Evolutionary conservation across 1,139 yeast species (phyloP).

Genomic region (Maudiozyma humilis): DNA sequence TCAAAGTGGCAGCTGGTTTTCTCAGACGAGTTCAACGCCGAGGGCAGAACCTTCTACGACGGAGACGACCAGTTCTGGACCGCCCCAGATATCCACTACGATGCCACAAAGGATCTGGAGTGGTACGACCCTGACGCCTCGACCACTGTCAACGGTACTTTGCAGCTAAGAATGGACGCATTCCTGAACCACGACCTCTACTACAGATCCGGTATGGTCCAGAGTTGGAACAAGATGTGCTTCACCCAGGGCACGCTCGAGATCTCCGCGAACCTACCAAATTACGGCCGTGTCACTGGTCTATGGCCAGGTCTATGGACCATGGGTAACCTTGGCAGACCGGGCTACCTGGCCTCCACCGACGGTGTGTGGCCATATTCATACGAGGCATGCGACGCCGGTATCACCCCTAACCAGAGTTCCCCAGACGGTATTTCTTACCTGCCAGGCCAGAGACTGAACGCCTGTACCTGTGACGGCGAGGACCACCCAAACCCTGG

Average conservation of each 20-base stretch:
- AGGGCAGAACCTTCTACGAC: slow-evolving; percentile 72
- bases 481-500: slow-evolving; percentile 77
- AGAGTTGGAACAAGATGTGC: slow-evolving; percentile 76
- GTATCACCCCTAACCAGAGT: slow-evolving; percentile 80
- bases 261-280: slow-evolving; percentile 63
- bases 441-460: slow-evolving; percentile 68
- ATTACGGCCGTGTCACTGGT: slow-evolving; percentile 59
- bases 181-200: slow-evolving; percentile 59
- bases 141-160: slow-evolving; percentile 57
- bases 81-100: slow-evolving; percentile 68
- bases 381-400: slow-evolving; percentile 73
- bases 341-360: slow-evolving; percentile 69
- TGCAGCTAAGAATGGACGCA: slow-evolving; percentile 64
- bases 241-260: slow-evolving; percentile 70
- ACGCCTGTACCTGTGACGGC: slow-evolving; percentile 61
- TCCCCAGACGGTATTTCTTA: slow-evolving; percentile 72
- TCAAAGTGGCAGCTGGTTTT: slow-evolving; percentile 61
- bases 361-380: slow-evolving; percentile 89
- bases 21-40: slow-evolving; percentile 76
- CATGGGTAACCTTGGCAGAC: slow-evolving; percentile 76
- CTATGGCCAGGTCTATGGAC: slow-evolving; percentile 91
- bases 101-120: slow-evolving; percentile 73
- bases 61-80: slow-evolving; percentile 82
- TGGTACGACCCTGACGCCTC: slow-evolving; percentile 86
- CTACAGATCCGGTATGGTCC: slow-evolving; percentile 82